Conservation (phyloP, 257 asterid genomes). For the Parsonsia alboflavescens region DNA sequence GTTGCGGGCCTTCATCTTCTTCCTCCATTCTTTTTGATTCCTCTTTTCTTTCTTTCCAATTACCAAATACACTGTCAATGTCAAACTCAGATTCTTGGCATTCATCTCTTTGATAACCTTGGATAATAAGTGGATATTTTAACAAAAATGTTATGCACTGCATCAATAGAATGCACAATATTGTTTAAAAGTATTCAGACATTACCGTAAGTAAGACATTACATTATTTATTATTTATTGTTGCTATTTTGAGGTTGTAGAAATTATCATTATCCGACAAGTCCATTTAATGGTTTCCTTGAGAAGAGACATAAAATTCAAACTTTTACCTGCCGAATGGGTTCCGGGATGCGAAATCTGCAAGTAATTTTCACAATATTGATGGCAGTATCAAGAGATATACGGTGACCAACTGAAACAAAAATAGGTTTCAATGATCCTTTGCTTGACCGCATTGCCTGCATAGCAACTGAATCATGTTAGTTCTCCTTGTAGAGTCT, state of each 20-base stretch:
- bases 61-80: no score
- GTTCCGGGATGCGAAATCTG: constrained; percentile 81
- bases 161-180: neutral
- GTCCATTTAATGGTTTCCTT: neutral
- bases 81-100: no score
- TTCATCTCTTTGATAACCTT: no score
- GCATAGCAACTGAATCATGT: constrained; percentile 16
- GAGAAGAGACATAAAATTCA: neutral
- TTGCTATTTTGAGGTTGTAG: neutral
- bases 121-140: neutral
- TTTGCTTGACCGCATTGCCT: constrained; percentile 68
- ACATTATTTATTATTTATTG: neutral
- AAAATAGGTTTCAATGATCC: constrained; percentile 71
- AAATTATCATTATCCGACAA: neutral
- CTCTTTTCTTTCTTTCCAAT: no score
- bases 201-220: neutral
- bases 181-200: neutral
- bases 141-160: neutral
- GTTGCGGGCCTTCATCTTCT: no score
- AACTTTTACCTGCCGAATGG: constrained; percentile 67
- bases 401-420: constrained; percentile 76
- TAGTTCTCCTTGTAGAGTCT: neutral
- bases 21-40: no score
- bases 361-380: constrained; percentile 55
- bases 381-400: constrained; percentile 62